Conservation (phyloP, 352 stramenopile species). For the Blastocystis sp. region DNA sequence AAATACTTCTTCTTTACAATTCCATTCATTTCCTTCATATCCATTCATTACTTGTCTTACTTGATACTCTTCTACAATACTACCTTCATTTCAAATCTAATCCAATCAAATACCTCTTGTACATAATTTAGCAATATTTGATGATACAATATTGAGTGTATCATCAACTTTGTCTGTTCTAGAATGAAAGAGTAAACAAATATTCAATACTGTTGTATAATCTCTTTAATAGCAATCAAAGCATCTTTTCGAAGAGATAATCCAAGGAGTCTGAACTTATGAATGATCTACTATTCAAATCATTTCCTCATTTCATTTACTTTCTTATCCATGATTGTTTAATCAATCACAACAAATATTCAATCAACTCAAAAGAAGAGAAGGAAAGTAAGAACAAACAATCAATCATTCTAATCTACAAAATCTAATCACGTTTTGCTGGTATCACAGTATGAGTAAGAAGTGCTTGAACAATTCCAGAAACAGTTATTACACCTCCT, state of each 20-base stretch:
- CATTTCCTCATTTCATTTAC: not conserved
- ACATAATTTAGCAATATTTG: not conserved
- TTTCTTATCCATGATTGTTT: not conserved
- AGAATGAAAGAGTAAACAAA: not conserved
- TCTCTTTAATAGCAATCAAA: not conserved
- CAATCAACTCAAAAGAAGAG: not conserved
- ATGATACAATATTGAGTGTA: not conserved
- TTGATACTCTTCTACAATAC: too few species aligned
- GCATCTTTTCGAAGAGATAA: constrained; percentile 12
- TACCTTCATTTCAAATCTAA: too few species aligned
- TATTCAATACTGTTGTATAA: not conserved
- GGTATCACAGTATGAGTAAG: not conserved
- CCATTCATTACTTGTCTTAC: not conserved
- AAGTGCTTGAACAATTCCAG: not conserved
- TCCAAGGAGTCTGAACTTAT: not conserved
- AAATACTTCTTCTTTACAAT: not conserved
- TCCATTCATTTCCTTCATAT: not conserved
- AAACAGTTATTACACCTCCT: constrained; percentile 1
- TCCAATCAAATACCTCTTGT: not conserved
- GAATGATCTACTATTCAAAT: not conserved
- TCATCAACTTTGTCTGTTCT: not conserved
- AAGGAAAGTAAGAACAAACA: not conserved
- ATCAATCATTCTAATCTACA: not conserved
- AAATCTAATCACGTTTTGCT: not conserved
- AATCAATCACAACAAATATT: not conserved